Percentiles rank a stretch among this genome's conserved stretches.
Evolutionary conservation across 176 grass and related monocot genomes (phyloP).

Genomic region (Zea luxurians): DNA sequence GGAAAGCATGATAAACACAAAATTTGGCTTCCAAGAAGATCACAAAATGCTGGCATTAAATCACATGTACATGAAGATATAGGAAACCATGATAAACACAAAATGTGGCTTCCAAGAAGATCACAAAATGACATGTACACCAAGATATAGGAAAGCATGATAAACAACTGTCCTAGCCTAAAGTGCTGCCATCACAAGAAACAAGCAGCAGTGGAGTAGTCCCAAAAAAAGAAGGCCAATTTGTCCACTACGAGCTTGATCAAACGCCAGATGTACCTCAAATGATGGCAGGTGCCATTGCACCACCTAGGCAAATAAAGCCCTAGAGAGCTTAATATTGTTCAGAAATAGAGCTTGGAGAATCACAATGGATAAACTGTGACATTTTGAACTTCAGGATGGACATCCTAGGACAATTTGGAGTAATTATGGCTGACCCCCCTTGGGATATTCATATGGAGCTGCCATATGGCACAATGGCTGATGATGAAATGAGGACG

Average conservation of each 20-base stretch:
- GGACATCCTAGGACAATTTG: conserved; percentile 98
- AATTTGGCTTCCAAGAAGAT: too few relatives aligned
- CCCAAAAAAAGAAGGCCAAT: too few relatives aligned
- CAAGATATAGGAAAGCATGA: too few relatives aligned
- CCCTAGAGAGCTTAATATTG: conserved; percentile 90
- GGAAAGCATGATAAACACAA: too few relatives aligned
- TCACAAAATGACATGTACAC: too few relatives aligned
- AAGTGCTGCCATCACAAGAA: too few relatives aligned
- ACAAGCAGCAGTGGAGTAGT: too few relatives aligned
- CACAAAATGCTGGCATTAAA: too few relatives aligned
- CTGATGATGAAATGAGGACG: conserved; percentile 37
- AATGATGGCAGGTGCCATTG: conserved; percentile 60
- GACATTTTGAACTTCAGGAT: conserved; percentile 90
- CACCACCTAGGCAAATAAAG: conserved; percentile 69
- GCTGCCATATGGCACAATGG: conserved; percentile 99
- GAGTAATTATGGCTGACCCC: conserved; percentile 98
- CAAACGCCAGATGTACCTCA: conserved; percentile 85
- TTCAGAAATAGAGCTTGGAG: conserved; percentile 97
- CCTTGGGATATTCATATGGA: conserved; percentile 99
- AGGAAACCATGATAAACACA: too few relatives aligned
- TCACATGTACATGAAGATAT: too few relatives aligned
- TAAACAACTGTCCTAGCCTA: too few relatives aligned
- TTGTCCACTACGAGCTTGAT: conserved; percentile 97
- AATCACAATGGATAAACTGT: conserved; percentile 97
- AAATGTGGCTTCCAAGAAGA: too few relatives aligned